A percentile compares a stretch with the other conserved stretches of the same genome.
Evolutionary conservation across 768 basidiomycete species (phyloP).

Genomic region (Termitomyces sp.): DNA sequence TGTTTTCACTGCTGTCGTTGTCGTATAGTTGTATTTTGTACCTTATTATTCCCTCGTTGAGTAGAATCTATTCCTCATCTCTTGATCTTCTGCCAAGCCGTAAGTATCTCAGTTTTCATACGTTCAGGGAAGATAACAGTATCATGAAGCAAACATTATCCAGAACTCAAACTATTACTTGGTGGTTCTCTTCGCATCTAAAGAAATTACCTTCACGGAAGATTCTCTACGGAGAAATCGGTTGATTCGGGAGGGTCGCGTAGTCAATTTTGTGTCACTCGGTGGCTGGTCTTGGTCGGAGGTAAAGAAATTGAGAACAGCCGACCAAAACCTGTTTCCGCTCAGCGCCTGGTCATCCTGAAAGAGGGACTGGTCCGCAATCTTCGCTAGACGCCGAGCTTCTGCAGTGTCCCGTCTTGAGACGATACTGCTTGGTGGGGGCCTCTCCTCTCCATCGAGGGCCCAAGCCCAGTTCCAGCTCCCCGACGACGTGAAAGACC

Average conservation of each 20-base stretch:
- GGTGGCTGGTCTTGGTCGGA: conserved; percentile 37
- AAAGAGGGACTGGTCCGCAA: conserved; percentile 65
- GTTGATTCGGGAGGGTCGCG: conserved; percentile 4
- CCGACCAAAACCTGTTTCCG: conserved; percentile 70
- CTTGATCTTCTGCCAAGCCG: background rate
- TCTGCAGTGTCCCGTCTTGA: conserved; percentile 85
- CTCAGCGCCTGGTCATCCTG: conserved; percentile 56
- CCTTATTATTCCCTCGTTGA: background rate
- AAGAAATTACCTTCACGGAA: background rate
- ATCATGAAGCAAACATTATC: background rate
- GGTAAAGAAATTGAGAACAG: conserved; percentile 62
- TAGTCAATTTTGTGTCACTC: background rate
- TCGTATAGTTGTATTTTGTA: conserved; percentile 7
- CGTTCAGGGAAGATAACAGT: background rate
- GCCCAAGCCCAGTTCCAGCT: conserved; percentile 87
- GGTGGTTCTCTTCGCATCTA: background rate
- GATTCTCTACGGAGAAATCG: conserved; percentile 11
- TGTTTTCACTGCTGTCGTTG: background rate
- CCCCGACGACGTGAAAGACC: conserved; percentile 39
- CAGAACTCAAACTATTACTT: background rate
- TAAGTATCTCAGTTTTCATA: background rate
- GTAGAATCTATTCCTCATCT: no score
- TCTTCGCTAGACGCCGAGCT: conserved; percentile 64
- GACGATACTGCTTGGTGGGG: conserved; percentile 90
- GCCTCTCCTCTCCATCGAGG: conserved; percentile 70